Evolutionary conservation across 352 stramenopile species (phyloP).

Genomic region (Globisporangium spinosum): DNA sequence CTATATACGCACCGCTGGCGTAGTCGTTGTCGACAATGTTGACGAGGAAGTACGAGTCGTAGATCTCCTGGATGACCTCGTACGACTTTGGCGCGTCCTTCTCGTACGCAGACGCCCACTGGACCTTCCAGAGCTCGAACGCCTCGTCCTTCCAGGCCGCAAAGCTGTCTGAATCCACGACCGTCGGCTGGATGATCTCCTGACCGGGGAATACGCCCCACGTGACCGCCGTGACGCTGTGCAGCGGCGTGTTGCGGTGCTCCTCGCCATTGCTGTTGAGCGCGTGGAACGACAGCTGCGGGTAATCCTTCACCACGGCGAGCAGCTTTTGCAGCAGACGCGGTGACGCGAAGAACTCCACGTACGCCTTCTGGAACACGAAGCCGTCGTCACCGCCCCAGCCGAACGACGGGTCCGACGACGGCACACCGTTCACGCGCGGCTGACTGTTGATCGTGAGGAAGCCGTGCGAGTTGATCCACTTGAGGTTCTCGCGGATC

Average conservation of each 20-base stretch:
- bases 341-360: slow-evolving; percentile 96
- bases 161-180: slow-evolving; percentile 97
- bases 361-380: slow-evolving; percentile 99
- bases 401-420: slow-evolving; percentile 88
- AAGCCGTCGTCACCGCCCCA: slow-evolving; percentile 94
- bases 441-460: slow-evolving; percentile 96
- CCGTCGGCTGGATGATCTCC: slow-evolving; percentile 94
- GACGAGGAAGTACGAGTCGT: slow-evolving; percentile 96
- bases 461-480: slow-evolving; percentile 88
- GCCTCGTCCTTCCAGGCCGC: slow-evolving; percentile 94
- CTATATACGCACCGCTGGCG: slow-evolving; percentile 41
- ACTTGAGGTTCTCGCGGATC: slow-evolving; percentile 83
- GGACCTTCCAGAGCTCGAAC: slow-evolving; percentile 96
- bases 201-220: slow-evolving; percentile 96
- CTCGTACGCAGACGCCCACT: slow-evolving; percentile 96
- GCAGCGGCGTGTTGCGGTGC: slow-evolving; percentile 64
- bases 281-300: slow-evolving; percentile 75
- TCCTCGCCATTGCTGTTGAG: slow-evolving; percentile 66
- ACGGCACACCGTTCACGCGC: slow-evolving; percentile 89
- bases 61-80: slow-evolving; percentile 81
- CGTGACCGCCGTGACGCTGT: slow-evolving; percentile 94
- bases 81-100: slow-evolving; percentile 55
- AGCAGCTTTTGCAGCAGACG: slow-evolving; percentile 64
- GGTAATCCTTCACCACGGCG: slow-evolving; percentile 54
- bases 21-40: slow-evolving; percentile 99